Evolutionary conservation across 1,284 basidiomycete species (phyloP).

Genomic region (Exobasidium rhododendri): DNA sequence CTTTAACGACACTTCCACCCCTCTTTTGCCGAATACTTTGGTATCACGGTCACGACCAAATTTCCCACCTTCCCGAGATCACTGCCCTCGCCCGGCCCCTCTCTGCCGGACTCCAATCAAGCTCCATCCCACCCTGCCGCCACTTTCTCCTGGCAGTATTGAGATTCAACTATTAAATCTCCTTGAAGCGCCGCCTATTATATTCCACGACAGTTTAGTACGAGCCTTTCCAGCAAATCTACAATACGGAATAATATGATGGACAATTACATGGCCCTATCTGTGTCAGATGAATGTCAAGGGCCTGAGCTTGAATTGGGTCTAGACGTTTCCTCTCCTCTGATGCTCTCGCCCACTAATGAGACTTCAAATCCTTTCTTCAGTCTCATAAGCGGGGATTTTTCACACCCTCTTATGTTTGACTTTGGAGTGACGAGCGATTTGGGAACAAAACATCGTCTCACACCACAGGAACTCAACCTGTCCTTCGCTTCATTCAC

Average conservation of each 20-base stretch:
- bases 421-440: not conserved
- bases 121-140: too few relatives aligned
- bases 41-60: not conserved
- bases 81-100: slow-evolving; percentile 60
- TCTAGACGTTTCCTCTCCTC: not conserved
- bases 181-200: too few relatives aligned
- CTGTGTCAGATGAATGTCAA: not conserved
- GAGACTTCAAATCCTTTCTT: not conserved
- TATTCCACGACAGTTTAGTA: too few relatives aligned
- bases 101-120: too few relatives aligned
- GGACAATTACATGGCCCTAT: not conserved
- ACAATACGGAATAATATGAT: not conserved
- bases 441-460: not conserved
- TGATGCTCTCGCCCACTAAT: not conserved
- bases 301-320: not conserved
- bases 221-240: not conserved
- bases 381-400: not conserved
- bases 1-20: not conserved
- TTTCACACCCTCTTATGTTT: not conserved
- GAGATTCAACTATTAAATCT: too few relatives aligned
- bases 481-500: not conserved
- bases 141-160: too few relatives aligned
- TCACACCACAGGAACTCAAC: not conserved
- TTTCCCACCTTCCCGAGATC: too few relatives aligned
- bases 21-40: not conserved